Evolutionary conservation across 2,329 filamentous ascomycete species (phyloP).

Genomic region (Phaeoacremonium minimum): DNA sequence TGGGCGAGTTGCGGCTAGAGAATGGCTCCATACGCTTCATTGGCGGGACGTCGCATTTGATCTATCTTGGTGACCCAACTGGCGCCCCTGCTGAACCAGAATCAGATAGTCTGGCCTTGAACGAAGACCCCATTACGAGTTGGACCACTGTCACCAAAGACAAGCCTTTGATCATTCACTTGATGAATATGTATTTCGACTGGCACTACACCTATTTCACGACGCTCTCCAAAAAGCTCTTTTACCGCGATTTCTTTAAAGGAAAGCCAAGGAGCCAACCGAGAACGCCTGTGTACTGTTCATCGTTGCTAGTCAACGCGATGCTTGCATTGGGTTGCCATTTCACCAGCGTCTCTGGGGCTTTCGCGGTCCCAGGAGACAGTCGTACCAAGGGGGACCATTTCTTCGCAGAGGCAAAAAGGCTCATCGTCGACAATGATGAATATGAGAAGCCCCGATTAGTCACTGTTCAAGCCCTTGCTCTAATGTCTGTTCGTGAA

Average conservation of each 20-base stretch:
- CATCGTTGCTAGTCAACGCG: constrained; percentile 83
- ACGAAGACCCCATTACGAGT: constrained; percentile 69
- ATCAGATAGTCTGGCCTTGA: constrained; percentile 39
- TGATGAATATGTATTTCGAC: constrained; percentile 96
- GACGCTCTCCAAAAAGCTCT: constrained; percentile 78
- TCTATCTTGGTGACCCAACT: constrained; percentile 62
- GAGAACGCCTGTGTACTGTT: constrained; percentile 72
- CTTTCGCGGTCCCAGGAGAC: constrained; percentile 67
- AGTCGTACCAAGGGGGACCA: constrained; percentile 88
- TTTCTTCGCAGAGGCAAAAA: constrained; percentile 92
- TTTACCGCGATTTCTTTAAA: constrained; percentile 77
- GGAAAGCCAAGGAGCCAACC: constrained; percentile 55
- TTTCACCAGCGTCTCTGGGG: constrained; percentile 74
- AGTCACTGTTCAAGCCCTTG: constrained; percentile 88
- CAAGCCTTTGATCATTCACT: constrained; percentile 72
- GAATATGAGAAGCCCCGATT: constrained; percentile 87
- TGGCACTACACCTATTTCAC: constrained; percentile 98
- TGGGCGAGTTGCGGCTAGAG: constrained; percentile 85
- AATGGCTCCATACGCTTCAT: constrained; percentile 88
- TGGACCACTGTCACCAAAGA: constrained; percentile 89
- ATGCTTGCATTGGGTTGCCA: constrained; percentile 93
- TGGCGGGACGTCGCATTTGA: constrained; percentile 88
- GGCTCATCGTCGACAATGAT: constrained; percentile 83
- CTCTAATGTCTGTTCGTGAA: constrained; percentile 93
- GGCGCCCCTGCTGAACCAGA: constrained; percentile 35